Evolutionary conservation across 2,329 filamentous ascomycete species (phyloP), one percentile per base, ranked within the genome.

Genomic region (Pyrenochaeta sp.): DNA sequence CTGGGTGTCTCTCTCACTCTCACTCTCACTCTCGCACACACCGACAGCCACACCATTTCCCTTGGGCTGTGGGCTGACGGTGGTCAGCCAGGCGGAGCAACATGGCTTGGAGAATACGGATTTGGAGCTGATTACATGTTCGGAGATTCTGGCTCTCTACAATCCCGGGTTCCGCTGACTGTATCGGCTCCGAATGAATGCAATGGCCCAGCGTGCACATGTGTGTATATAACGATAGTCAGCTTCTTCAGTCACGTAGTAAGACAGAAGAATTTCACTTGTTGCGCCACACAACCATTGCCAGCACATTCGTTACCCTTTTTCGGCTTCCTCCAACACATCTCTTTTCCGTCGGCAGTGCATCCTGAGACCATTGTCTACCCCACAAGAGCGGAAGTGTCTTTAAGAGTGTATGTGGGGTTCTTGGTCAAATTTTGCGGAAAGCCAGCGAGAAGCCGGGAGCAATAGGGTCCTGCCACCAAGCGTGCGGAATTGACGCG

Each of bases 401-500:
- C 31, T 17, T 41, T 12, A 35, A 21, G n/a, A n/a, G n/a, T n/a
- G 44, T 35, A 29, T 39, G 31, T 29, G 44, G 50, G 49, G 21
- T 52, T 43, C 36, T 36, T 30, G 40, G 40, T 35, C 29, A 21
- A 17, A 6, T 35, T 21, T 35, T 21, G 47, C 50, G 50, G 45
- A 53, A 53, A 45, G 43, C 14, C 37, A 30, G 43, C 36, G 37
- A 52, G n/a, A 12, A 18, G 15, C 47, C 49, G 49, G 49, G 30
- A 33, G 20, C 21, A 15, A 36, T 29, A 42, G 27, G 35, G 20
- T 36, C 23, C n/a, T 9, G n/a, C 33, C n/a, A 6, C n/a, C n/a
- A n/a, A n/a, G n/a, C 12, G 33, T 15, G n/a, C 14, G 58, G 58
- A 66, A 62, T 50, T 51, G 27, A 21, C 20, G 51, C 53, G 56